These are phyloP conservation scores for Pseudocercospora musae DNA, from an alignment of 2,329 filamentous ascomycete genomes.

Conservation along the genomic window DNA sequence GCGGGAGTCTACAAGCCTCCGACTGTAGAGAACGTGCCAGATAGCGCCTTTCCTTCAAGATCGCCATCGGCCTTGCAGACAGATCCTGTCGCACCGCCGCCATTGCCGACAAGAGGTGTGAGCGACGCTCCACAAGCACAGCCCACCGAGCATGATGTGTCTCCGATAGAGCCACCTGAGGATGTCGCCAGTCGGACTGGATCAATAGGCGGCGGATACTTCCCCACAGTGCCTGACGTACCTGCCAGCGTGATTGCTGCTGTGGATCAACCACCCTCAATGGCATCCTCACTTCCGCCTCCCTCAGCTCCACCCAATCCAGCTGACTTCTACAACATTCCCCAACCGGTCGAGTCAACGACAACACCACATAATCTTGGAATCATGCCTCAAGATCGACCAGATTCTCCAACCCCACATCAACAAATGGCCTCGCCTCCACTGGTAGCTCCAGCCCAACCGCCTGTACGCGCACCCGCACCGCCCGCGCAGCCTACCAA, in stretches of 20 bases:
- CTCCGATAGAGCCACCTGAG: slow-evolving; percentile 49
- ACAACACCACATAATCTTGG: slow-evolving; percentile 12
- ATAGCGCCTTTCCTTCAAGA: slow-evolving; percentile 50
- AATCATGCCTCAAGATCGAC: slow-evolving; percentile 7
- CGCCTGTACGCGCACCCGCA: slow-evolving; percentile 22
- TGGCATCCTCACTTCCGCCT: slow-evolving; percentile 4
- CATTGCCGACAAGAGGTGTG: slow-evolving; percentile 35
- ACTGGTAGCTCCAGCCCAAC: slow-evolving; percentile 7
- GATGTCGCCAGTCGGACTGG: slow-evolving; percentile 37
- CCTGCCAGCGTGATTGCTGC: slow-evolving; percentile 19
- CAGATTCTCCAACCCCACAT: slow-evolving; percentile 10
- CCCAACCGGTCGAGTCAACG: slow-evolving; percentile 9
- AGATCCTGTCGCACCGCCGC: slow-evolving; percentile 40
- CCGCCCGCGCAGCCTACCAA: slow-evolving; percentile 13
- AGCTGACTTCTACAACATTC: slow-evolving; percentile 24
- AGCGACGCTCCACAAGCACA: neutral
- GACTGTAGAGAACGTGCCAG: slow-evolving; percentile 59
- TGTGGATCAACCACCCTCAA: slow-evolving; percentile 4
- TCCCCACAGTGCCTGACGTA: slow-evolving; percentile 51
- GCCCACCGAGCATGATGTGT: slow-evolving; percentile 42
- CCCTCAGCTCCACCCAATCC: slow-evolving; percentile 11
- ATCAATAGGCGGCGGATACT: slow-evolving; percentile 58
- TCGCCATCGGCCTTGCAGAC: slow-evolving; percentile 27
- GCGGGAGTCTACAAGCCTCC: slow-evolving; percentile 41
- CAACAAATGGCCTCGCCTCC: slow-evolving; percentile 15